These are phyloP conservation scores for Pistacia atlantica DNA, from an alignment of 345 rosid genomes.

Conservation along the genomic window DNA sequence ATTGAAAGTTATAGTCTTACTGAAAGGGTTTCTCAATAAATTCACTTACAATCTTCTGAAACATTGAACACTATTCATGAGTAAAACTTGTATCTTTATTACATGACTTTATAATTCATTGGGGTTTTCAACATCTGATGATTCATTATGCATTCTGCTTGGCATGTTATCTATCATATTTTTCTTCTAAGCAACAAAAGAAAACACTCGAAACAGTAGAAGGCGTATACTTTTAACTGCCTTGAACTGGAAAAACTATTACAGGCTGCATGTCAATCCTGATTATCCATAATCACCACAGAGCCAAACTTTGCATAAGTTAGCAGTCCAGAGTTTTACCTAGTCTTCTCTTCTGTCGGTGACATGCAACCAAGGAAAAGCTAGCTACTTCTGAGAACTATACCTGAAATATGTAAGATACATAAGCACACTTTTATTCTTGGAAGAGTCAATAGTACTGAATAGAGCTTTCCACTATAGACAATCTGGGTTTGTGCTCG, in stretches of 20 bases:
- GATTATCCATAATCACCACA: neutral
- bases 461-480: slow-evolving; percentile 38
- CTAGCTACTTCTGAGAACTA: neutral
- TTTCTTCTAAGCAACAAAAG: neutral
- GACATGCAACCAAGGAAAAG: neutral
- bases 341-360: neutral
- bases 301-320: neutral
- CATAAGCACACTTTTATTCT: neutral
- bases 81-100: neutral
- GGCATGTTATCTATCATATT: neutral
- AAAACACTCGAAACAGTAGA: neutral
- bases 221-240: slow-evolving; percentile 6
- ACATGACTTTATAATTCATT: neutral
- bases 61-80: too few relatives aligned
- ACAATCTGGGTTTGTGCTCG: slow-evolving; percentile 58
- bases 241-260: neutral
- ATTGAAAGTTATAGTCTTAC: too few relatives aligned
- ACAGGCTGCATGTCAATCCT: neutral
- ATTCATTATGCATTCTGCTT: slow-evolving; percentile 11
- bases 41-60: too few relatives aligned
- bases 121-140: neutral
- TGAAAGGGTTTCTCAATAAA: too few relatives aligned
- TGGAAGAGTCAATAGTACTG: slow-evolving; percentile 25
- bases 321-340: neutral
- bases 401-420: slow-evolving; percentile 3